phyloP scores from a whole-genome alignment of 2,329 filamentous ascomycete species.

The Rutstroemia sp. region DNA sequence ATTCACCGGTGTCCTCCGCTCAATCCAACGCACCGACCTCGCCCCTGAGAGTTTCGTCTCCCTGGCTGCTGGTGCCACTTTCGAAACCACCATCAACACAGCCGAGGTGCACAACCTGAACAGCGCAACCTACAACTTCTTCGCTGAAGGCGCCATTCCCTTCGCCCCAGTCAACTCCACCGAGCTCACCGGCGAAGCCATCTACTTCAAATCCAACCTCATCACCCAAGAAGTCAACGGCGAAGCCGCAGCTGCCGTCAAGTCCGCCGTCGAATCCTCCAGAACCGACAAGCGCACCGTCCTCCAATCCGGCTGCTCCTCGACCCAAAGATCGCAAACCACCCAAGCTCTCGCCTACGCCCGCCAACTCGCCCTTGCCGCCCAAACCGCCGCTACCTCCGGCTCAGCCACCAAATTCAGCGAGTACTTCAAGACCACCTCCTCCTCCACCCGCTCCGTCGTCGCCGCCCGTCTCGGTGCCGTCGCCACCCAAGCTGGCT shows the following conservation, averaged over 20 bases:
- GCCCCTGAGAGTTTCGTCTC: conserved; percentile 33
- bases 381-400: conserved; percentile 43
- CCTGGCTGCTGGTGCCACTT: conserved; percentile 34
- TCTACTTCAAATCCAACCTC: conserved; percentile 52
- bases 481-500: conserved; percentile 48
- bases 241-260: conserved; percentile 35
- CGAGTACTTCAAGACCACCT: conserved; percentile 58
- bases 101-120: conserved; percentile 35
- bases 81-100: conserved; percentile 37
- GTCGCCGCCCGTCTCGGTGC: conserved; percentile 45
- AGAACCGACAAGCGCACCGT: conserved; percentile 41
- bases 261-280: conserved; percentile 33
- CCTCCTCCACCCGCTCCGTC: conserved; percentile 35
- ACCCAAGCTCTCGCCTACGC: conserved; percentile 45
- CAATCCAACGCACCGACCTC: conserved; percentile 31
- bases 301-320: conserved; percentile 47
- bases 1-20: conserved; percentile 25
- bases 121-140: conserved; percentile 49
- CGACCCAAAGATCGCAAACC: conserved; percentile 32
- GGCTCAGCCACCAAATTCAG: conserved; percentile 42
- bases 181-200: conserved; percentile 41
- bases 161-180: conserved; percentile 45
- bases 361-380: conserved; percentile 42
- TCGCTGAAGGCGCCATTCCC: conserved; percentile 48
- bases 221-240: conserved; percentile 51